Percentiles rank a stretch among this genome's conserved stretches.
These are phyloP conservation scores for Falciphora oryzae DNA, from an alignment of 2,329 filamentous ascomycete species.

Conservation along the genomic window DNA sequence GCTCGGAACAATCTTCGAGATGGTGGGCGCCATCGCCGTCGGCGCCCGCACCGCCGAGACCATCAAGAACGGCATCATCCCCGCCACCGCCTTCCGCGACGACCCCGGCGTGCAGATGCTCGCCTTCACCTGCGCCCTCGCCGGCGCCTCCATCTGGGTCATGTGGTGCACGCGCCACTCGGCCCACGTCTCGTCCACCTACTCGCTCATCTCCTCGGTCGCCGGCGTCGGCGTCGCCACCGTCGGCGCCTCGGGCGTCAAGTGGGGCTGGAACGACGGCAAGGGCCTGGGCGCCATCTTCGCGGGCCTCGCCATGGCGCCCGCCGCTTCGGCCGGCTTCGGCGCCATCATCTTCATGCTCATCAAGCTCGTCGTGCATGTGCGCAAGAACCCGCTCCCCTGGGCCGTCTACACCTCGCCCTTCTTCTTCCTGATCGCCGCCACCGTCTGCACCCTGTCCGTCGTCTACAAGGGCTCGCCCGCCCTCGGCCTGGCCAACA, in stretches of 20 bases:
- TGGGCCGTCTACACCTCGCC: slow-evolving; percentile 71
- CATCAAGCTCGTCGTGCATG: slow-evolving; percentile 65
- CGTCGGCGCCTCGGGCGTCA: slow-evolving; percentile 53
- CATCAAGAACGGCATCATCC: slow-evolving; percentile 75
- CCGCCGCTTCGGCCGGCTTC: slow-evolving; percentile 59
- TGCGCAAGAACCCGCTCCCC: slow-evolving; percentile 63
- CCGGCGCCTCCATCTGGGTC: slow-evolving; percentile 64
- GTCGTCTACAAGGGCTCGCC: slow-evolving; percentile 80
- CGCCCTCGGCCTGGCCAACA: slow-evolving; percentile 57
- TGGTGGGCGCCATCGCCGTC: slow-evolving; percentile 60
- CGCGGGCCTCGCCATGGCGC: slow-evolving; percentile 65
- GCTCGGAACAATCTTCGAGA: slow-evolving; percentile 60
- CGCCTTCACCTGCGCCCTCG: slow-evolving; percentile 59
- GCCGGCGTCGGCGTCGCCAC: slow-evolving; percentile 65
- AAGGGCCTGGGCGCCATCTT: slow-evolving; percentile 68
- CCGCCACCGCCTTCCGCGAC: slow-evolving; percentile 48
- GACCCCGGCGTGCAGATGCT: slow-evolving; percentile 64
- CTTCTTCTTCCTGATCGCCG: slow-evolving; percentile 72
- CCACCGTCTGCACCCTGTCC: slow-evolving; percentile 67
- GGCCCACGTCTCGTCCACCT: slow-evolving; percentile 67
- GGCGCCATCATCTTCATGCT: slow-evolving; percentile 64
- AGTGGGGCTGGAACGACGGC: slow-evolving; percentile 66
- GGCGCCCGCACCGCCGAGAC: slow-evolving; percentile 67
- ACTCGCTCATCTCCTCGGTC: slow-evolving; percentile 64
- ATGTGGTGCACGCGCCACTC: slow-evolving; percentile 75